Evolutionary conservation across 2,329 filamentous ascomycete genomes (phyloP).

Genomic region (Geosmithia morbida): DNA sequence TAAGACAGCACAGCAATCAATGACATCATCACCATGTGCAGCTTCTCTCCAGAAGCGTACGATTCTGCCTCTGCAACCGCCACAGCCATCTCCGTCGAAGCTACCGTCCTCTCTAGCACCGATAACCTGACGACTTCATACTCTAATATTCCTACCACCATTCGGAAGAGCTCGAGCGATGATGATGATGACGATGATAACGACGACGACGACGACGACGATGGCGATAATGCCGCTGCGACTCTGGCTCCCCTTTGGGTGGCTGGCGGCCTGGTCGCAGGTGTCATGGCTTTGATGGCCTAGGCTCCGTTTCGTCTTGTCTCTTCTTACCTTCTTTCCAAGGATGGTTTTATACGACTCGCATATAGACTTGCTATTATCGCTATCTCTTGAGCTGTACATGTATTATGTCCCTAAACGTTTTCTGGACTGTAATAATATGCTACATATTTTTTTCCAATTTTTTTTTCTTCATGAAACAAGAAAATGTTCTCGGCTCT

Average conservation of each 20-base stretch:
- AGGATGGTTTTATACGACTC: no score
- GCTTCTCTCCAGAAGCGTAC: conserved; percentile 16
- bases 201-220: neutral
- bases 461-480: no score
- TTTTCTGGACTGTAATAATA: no score
- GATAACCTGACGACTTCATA: neutral
- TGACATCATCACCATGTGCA: conserved; percentile 3
- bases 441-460: no score
- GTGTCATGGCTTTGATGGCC: neutral
- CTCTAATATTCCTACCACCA: conserved; percentile 19
- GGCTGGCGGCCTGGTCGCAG: conserved; percentile 2
- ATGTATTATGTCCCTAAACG: no score
- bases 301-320: neutral
- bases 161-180: conserved; percentile 5
- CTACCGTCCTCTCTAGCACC: neutral
- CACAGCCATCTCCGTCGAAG: neutral
- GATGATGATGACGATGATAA: conserved; percentile 1
- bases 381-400: no score
- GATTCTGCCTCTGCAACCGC: conserved; percentile 6
- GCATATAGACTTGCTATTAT: no score
- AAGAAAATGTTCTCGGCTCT: no score
- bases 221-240: conserved; percentile 1
- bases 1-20: neutral
- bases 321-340: no score
- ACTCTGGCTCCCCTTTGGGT: conserved; percentile 1